Evolutionary conservation across 441 rosid species (phyloP).

Genomic region (Cnidoscolus chayamansa): DNA sequence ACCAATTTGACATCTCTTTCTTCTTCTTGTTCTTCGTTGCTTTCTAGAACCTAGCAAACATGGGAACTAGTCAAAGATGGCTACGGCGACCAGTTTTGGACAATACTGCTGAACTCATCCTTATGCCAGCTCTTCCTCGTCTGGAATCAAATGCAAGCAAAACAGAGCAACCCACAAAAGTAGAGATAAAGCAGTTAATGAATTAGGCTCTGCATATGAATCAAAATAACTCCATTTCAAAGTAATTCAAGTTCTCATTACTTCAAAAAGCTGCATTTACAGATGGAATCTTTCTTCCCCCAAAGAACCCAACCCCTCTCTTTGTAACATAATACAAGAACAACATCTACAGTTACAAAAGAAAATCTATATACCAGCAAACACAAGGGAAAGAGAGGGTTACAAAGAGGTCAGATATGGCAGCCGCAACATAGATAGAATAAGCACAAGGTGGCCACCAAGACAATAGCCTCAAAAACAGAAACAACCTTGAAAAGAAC

Average conservation of each 20-base stretch:
- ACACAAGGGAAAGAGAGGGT: not conserved
- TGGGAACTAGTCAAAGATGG: not conserved
- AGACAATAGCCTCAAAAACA: conserved; percentile 50
- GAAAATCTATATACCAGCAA: not conserved
- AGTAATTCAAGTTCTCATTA: not conserved
- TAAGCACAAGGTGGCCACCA: conserved; percentile 47
- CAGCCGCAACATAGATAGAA: conserved; percentile 68
- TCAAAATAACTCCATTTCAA: not conserved
- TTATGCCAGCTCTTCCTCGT: not conserved
- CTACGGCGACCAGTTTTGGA: not conserved
- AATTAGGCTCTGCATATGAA: not conserved
- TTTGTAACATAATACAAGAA: not conserved
- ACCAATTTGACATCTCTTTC: not conserved
- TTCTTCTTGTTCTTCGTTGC: not conserved
- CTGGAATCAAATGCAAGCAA: not conserved
- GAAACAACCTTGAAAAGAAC: conserved; percentile 50
- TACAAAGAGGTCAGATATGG: conserved; percentile 33
- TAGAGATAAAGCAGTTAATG: too few relatives aligned
- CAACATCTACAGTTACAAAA: not conserved
- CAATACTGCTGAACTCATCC: not conserved
- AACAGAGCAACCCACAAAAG: not conserved
- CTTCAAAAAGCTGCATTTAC: not conserved
- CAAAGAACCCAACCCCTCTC: not conserved
- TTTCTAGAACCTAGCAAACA: not conserved
- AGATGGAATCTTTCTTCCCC: not conserved